A percentile compares a stretch with the other conserved stretches of the same genome.
Conservation (phyloP, 768 basidiomycete genomes). For the Tricholomella constricta region DNA sequence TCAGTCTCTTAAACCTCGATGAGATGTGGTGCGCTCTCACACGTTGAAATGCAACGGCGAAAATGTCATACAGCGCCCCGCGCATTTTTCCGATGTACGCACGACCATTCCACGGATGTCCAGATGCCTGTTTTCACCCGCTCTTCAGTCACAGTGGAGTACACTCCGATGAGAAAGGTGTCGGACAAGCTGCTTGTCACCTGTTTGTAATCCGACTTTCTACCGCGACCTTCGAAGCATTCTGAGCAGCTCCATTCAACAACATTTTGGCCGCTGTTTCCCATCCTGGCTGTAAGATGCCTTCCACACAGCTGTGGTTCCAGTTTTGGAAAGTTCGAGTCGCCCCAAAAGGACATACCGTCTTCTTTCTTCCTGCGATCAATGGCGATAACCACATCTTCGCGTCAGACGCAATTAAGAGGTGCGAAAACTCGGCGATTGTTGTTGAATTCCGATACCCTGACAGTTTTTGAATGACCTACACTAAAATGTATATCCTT, state of each 20-base stretch:
- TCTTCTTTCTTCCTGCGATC: neutral
- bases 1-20: neutral
- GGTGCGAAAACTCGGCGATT: neutral
- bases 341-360: neutral
- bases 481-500: neutral
- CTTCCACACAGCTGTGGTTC: neutral
- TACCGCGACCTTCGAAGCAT: neutral
- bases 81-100: slow-evolving; percentile 16
- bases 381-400: neutral
- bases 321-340: neutral
- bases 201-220: neutral
- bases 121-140: neutral
- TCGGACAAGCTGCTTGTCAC: neutral
- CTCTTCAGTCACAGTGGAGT: neutral
- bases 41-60: neutral
- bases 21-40: neutral
- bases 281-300: neutral
- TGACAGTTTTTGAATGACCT: neutral
- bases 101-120: slow-evolving; percentile 2
- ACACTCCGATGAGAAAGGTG: neutral
- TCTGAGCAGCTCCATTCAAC: neutral
- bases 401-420: neutral
- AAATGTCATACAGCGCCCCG: neutral
- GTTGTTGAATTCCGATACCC: neutral
- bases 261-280: neutral